phyloP scores from a whole-genome alignment of 2,329 filamentous ascomycete species.

The Fusarium compactum region DNA sequence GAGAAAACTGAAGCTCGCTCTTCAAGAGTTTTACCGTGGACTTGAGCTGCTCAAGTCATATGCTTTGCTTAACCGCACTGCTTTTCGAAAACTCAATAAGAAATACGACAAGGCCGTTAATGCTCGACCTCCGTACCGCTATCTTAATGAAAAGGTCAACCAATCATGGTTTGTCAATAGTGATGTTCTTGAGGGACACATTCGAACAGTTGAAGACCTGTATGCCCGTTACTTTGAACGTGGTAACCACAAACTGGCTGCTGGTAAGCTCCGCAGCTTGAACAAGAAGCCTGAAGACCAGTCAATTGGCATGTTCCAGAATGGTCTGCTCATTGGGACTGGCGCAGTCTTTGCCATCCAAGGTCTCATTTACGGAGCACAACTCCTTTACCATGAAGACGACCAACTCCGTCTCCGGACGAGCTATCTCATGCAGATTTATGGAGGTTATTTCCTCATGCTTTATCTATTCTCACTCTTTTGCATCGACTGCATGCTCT shows the following conservation, averaged over 20 bases:
- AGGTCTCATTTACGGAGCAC: slow-evolving; percentile 70
- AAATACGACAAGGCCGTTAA: slow-evolving; percentile 96
- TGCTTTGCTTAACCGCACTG: slow-evolving; percentile 88
- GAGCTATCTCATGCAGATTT: slow-evolving; percentile 85
- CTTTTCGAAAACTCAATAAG: slow-evolving; percentile 97
- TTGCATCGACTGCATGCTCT: slow-evolving; percentile 84
- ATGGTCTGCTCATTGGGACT: slow-evolving; percentile 75
- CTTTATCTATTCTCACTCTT: slow-evolving; percentile 86
- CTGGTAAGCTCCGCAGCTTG: slow-evolving; percentile 84
- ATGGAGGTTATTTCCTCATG: slow-evolving; percentile 90
- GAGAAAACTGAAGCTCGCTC: slow-evolving; percentile 87
- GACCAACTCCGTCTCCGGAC: slow-evolving; percentile 64
- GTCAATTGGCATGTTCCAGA: slow-evolving; percentile 69
- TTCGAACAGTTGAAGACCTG: slow-evolving; percentile 86
- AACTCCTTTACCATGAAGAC: slow-evolving; percentile 66
- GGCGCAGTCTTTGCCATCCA: slow-evolving; percentile 75
- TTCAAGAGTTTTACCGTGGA: slow-evolving; percentile 93
- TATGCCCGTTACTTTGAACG: slow-evolving; percentile 95
- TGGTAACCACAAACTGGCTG: slow-evolving; percentile 91
- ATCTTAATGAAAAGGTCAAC: slow-evolving; percentile 92
- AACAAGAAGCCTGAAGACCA: slow-evolving; percentile 68
- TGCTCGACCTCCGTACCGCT: slow-evolving; percentile 80
- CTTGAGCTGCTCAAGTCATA: slow-evolving; percentile 94
- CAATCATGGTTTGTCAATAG: slow-evolving; percentile 92
- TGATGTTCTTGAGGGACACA: slow-evolving; percentile 82